phyloP scores from a whole-genome alignment of 2,329 filamentous ascomycete species.

The Colletotrichum australisinense region DNA sequence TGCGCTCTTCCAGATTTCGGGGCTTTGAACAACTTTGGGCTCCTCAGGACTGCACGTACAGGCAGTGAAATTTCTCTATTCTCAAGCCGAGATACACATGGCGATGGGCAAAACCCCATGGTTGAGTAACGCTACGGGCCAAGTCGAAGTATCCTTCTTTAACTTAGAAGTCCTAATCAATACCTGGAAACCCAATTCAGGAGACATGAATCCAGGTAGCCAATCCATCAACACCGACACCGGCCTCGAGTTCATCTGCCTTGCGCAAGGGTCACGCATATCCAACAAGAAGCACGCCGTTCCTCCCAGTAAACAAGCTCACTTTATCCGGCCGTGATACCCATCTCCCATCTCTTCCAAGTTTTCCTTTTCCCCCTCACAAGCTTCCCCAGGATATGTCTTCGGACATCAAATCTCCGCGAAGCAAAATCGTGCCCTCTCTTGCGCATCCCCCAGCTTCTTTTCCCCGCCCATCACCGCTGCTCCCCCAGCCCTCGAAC shows the following conservation, averaged over 20 bases:
- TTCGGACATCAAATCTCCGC: not conserved
- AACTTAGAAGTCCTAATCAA: too few species aligned
- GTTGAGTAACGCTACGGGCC: too few species aligned
- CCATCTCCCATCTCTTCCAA: not conserved
- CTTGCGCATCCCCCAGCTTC: not conserved
- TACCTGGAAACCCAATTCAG: too few species aligned
- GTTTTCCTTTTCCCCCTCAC: not conserved
- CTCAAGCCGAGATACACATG: not conserved
- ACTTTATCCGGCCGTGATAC: not conserved
- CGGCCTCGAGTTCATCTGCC: not conserved
- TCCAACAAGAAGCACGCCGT: not conserved
- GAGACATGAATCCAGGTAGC: not conserved
- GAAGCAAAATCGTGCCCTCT: not conserved
- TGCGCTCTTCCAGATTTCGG: not conserved
- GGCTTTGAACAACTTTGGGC: not conserved
- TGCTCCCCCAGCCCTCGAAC: not conserved
- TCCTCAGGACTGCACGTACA: not conserved
- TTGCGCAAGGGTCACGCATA: not conserved
- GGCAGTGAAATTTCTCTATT: not conserved
- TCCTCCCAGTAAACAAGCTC: not conserved
- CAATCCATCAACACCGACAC: not conserved
- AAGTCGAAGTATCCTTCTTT: too few species aligned
- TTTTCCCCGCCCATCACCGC: not conserved
- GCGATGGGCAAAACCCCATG: not conserved
- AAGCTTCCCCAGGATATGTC: not conserved